Percentiles rank a stretch among this genome's conserved stretches.
Conservation (phyloP, 306 rosid species). For the Cucumis sativus region Cucumber_9930_V3 NC_026657.2:29513001-29513500, state of each 20-base stretch:
- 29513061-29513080: neutral
- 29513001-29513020: conserved; percentile 83
- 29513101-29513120: neutral
- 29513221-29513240: conserved; percentile 59
- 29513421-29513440: conserved; percentile 82
- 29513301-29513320: conserved; percentile 8
- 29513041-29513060: neutral
- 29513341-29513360: neutral
- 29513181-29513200: conserved; percentile 81
- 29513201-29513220: conserved; percentile 80
- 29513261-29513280: conserved; percentile 78
- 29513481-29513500: neutral
- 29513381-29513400: conserved; percentile 99
- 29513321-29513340: neutral
- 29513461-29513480: neutral
- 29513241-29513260: conserved; percentile 64
- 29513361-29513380: conserved; percentile 14
- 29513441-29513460: conserved; percentile 56
- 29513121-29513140: neutral
- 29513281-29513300: conserved; percentile 43
- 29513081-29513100: neutral
- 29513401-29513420: conserved; percentile 90
- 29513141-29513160: neutral
- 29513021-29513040: conserved; percentile 44
- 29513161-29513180: conserved; percentile 70